These are phyloP conservation scores for Saitoella complicata DNA, from an alignment of 805 yeast genomes.

Conservation along the genomic window DNA sequence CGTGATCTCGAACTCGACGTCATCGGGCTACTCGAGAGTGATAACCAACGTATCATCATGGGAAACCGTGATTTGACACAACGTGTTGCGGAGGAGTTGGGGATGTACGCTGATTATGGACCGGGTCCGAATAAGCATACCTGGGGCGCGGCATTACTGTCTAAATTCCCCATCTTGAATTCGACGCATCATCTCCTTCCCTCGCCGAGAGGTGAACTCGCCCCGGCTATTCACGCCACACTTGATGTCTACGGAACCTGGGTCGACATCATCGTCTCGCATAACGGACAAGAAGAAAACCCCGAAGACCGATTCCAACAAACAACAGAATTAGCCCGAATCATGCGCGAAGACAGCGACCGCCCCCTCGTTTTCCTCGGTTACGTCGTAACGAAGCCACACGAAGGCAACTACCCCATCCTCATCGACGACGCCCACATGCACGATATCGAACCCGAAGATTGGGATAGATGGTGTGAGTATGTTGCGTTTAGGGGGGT, in stretches of 20 bases:
- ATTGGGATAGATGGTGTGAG: constrained; percentile 98
- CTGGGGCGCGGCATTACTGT: constrained; percentile 88
- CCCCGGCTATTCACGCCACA: constrained; percentile 96
- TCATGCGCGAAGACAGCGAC: constrained; percentile 58
- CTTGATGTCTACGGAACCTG: constrained; percentile 73
- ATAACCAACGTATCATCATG: constrained; percentile 83
- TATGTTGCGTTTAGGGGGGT: constrained; percentile 78
- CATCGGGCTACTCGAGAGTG: constrained; percentile 71
- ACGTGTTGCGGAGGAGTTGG: constrained; percentile 76
- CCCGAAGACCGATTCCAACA: constrained; percentile 83
- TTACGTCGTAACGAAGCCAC: constrained; percentile 59
- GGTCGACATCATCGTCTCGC: constrained; percentile 92
- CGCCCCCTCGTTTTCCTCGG: constrained; percentile 75
- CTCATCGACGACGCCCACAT: constrained; percentile 72
- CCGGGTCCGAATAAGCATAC: constrained; percentile 98
- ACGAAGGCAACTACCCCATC: constrained; percentile 54
- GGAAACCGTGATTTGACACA: constrained; percentile 93
- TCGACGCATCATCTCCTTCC: constrained; percentile 87
- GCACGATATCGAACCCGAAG: constrained; percentile 84
- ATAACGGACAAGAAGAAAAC: constrained; percentile 96
- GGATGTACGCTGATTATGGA: constrained; percentile 91
- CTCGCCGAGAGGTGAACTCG: constrained; percentile 93
- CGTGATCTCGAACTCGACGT: constrained; percentile 80
- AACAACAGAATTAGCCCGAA: constrained; percentile 51
- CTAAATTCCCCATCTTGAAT: constrained; percentile 83